Evolutionary conservation across 2,329 filamentous ascomycete genomes (phyloP).

Genomic region (Fonsecaea erecta): DNA sequence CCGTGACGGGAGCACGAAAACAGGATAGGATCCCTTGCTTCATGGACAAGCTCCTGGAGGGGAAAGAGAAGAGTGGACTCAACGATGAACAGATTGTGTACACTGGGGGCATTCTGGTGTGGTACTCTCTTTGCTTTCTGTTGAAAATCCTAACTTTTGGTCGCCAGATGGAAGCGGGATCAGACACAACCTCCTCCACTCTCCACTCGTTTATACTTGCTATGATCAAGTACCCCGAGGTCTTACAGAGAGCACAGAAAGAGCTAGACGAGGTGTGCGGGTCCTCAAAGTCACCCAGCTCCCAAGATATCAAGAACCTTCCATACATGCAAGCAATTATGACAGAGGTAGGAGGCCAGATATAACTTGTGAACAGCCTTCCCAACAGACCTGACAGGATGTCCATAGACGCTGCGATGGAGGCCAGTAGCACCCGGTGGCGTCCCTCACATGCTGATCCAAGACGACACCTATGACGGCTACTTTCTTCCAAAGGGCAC

Average conservation of each 20-base stretch:
- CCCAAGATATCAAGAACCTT: constrained; percentile 39
- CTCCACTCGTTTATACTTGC: constrained; percentile 56
- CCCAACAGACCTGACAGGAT: too few species aligned
- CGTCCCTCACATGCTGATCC: not conserved
- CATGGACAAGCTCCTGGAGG: constrained; percentile 11
- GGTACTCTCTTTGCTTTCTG: not conserved
- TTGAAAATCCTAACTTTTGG: too few species aligned
- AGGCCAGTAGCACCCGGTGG: not conserved
- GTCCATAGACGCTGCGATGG: not conserved
- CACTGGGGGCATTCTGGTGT: constrained; percentile 12
- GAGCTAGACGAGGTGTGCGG: constrained; percentile 48
- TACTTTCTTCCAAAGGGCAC: constrained; percentile 1
- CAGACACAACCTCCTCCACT: constrained; percentile 56
- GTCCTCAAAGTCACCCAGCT: constrained; percentile 40
- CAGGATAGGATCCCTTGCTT: too few species aligned
- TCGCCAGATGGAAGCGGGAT: constrained; percentile 50
- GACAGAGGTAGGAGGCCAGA: constrained; percentile 41
- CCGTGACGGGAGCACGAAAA: not conserved
- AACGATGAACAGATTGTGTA: constrained; percentile 8
- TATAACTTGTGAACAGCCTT: too few species aligned
- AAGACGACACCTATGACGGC: not conserved
- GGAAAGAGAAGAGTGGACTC: constrained; percentile 12
- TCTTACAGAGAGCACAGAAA: constrained; percentile 49
- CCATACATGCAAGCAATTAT: constrained; percentile 42
- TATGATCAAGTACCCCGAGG: constrained; percentile 53